Evolutionary conservation across 2,329 filamentous ascomycete genomes (phyloP).

Genomic region (Cytospora piceae): DNA sequence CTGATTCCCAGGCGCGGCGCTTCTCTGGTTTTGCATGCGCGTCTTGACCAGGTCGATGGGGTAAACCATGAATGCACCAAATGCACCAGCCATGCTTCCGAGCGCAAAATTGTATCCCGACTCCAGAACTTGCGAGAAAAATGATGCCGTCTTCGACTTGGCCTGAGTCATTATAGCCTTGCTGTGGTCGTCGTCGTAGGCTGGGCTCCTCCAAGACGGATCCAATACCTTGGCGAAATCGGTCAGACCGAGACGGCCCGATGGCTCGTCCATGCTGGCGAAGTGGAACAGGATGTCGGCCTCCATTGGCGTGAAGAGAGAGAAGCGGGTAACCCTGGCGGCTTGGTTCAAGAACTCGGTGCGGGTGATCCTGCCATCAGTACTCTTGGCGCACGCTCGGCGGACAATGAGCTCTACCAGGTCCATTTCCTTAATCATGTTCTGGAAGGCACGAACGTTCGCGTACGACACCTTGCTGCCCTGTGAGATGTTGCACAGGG

Average conservation of each 20-base stretch:
- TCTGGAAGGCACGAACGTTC: constrained; percentile 96
- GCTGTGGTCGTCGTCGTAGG: constrained; percentile 52
- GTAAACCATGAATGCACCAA: constrained; percentile 99
- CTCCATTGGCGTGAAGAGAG: constrained; percentile 97
- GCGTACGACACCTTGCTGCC: constrained; percentile 96
- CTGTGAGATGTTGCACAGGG: constrained; percentile 90
- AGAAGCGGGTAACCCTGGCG: constrained; percentile 87
- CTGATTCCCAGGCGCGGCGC: constrained; percentile 77
- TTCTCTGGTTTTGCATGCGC: constrained; percentile 95
- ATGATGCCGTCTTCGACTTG: constrained; percentile 56
- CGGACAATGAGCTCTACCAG: constrained; percentile 91
- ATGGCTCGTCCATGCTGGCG: constrained; percentile 86
- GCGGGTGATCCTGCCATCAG: constrained; percentile 90
- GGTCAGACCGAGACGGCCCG: constrained; percentile 76
- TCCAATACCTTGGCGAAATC: constrained; percentile 97
- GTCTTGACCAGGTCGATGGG: constrained; percentile 99
- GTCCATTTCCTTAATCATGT: constrained; percentile 97
- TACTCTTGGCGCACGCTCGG: constrained; percentile 80
- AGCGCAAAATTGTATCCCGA: constrained; percentile 89
- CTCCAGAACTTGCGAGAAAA: constrained; percentile 69
- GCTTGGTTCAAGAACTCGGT: constrained; percentile 95
- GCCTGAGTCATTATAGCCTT: constrained; percentile 46
- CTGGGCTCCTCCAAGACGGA: constrained; percentile 79
- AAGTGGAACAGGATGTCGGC: constrained; percentile 99
- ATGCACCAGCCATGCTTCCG: constrained; percentile 89